Evolutionary conservation across 192 early-diverging fungal species (phyloP).

Genomic region (Podila horticola): DNA sequence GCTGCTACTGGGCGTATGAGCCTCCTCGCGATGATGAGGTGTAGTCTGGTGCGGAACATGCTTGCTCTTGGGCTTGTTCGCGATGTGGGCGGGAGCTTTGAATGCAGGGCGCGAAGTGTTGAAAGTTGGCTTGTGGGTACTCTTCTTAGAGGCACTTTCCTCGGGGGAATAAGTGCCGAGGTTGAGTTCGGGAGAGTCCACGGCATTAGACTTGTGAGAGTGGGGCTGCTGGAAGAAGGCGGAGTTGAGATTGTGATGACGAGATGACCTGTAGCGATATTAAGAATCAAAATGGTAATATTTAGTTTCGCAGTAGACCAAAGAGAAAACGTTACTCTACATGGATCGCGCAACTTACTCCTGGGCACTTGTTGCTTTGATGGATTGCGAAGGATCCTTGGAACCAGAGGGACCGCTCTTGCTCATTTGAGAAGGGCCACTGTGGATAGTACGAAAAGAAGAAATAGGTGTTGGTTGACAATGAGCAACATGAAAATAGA

Average conservation of each 20-base stretch:
- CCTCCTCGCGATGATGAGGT: not conserved
- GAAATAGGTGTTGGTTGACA: too few relatives aligned
- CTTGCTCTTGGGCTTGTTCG: not conserved
- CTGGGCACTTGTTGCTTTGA: too few relatives aligned
- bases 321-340: too few relatives aligned
- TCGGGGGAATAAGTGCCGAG: not conserved
- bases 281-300: too few relatives aligned
- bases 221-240: slow-evolving; percentile 5
- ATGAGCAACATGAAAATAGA: not conserved
- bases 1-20: not conserved
- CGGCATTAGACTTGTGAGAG: not conserved
- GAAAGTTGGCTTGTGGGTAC: not conserved
- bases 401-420: too few relatives aligned
- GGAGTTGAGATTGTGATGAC: not conserved
- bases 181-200: slow-evolving; percentile 8
- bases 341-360: too few relatives aligned
- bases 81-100: not conserved
- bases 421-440: too few relatives aligned
- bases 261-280: too few relatives aligned
- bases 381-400: too few relatives aligned
- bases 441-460: not conserved
- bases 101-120: not conserved
- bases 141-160: not conserved
- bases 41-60: not conserved
- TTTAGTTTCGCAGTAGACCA: too few relatives aligned